These are phyloP conservation scores for Tuber calosporum DNA, from an alignment of 495 filamentous ascomycete genomes.

Conservation along the genomic window DNA sequence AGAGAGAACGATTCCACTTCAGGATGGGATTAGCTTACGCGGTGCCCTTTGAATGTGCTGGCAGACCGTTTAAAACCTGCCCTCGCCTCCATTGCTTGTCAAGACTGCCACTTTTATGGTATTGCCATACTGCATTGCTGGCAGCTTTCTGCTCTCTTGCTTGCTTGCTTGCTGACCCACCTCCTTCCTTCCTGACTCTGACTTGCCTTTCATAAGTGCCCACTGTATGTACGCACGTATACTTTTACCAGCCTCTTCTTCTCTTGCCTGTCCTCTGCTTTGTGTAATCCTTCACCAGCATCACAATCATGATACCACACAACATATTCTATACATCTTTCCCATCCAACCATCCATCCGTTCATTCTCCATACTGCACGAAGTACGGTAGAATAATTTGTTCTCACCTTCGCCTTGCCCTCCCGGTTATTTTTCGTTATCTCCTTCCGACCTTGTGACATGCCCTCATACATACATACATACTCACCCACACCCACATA, in stretches of 20 bases:
- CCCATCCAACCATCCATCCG: not conserved
- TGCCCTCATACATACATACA: not conserved
- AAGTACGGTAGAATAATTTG: not conserved
- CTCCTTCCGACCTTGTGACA: not conserved
- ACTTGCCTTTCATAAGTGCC: not conserved
- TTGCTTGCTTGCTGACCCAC: conserved; percentile 20
- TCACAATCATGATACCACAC: not conserved
- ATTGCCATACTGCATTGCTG: conserved; percentile 14
- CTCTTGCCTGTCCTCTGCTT: not conserved
- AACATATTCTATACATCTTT: not conserved
- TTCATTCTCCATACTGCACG: not conserved
- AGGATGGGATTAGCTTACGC: conserved; percentile 35
- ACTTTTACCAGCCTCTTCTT: conserved; percentile 4
- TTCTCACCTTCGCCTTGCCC: not conserved
- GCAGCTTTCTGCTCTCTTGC: conserved; percentile 29
- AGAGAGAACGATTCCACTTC: conserved; percentile 10
- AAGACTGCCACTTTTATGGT: not conserved
- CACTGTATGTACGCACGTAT: not conserved
- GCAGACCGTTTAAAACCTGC: conserved; percentile 37
- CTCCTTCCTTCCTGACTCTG: conserved; percentile 4
- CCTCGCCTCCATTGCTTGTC: conserved; percentile 13
- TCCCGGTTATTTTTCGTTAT: conserved; percentile 1
- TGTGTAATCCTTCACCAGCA: not conserved
- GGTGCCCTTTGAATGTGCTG: conserved; percentile 32
- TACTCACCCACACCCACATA: not conserved